phyloP scores from a whole-genome alignment of 2,329 filamentous ascomycete species.

The Dothiorella sarmentorum region DNA sequence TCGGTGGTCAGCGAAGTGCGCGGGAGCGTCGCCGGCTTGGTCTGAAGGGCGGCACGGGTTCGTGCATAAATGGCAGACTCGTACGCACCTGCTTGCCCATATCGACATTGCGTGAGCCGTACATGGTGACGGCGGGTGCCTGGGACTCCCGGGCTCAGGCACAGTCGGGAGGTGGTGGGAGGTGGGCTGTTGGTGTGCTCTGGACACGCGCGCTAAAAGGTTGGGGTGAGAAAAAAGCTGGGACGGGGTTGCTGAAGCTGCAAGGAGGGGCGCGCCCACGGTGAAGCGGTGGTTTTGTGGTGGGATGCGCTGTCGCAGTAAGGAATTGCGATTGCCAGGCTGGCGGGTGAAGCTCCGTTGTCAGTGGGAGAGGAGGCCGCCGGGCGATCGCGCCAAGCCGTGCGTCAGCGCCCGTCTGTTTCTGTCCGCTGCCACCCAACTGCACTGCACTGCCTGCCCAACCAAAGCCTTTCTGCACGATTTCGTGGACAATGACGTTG shows the following conservation, averaged over 20 bases:
- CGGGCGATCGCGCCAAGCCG: slow-evolving; percentile 12
- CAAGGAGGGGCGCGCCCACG: background rate
- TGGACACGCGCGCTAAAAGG: background rate
- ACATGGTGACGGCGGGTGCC: slow-evolving; percentile 23
- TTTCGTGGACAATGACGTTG: slow-evolving; percentile 17
- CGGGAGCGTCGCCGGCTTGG: slow-evolving; percentile 19
- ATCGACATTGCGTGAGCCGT: slow-evolving; percentile 54
- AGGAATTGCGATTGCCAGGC: slow-evolving; percentile 15
- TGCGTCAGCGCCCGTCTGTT: slow-evolving; percentile 19
- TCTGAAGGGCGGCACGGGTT: background rate
- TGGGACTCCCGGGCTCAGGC: slow-evolving; percentile 15
- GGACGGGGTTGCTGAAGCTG: background rate
- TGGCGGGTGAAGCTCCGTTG: slow-evolving; percentile 16
- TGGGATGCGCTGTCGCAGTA: background rate
- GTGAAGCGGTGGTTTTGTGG: background rate
- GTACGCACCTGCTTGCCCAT: slow-evolving; percentile 55
- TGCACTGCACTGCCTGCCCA: background rate
- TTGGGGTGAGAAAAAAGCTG: background rate
- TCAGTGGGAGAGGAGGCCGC: slow-evolving; percentile 5
- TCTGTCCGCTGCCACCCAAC: background rate
- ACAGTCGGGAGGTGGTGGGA: slow-evolving; percentile 7
- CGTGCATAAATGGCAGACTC: background rate
- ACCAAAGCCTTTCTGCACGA: slow-evolving; percentile 4
- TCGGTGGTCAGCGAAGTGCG: background rate
- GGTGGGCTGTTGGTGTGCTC: slow-evolving; percentile 1